phyloP scores from a whole-genome alignment of 1,139 yeast species.

The Taphrina confusa region DNA sequence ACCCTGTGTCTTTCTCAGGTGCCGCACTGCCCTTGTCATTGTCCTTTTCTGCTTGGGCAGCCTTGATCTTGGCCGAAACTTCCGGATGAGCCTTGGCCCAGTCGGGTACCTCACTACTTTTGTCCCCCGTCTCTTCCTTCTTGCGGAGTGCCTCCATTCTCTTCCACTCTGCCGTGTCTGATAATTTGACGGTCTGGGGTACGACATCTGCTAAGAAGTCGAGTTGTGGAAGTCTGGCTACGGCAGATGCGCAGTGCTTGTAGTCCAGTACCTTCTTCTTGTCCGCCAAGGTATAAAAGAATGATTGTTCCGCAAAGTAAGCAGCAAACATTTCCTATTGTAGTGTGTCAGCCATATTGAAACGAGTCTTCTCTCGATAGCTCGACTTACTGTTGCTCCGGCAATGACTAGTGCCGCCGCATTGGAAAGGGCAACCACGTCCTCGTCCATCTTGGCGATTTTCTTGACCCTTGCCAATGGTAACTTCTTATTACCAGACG shows the following conservation, averaged over 20 bases:
- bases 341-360: neutral
- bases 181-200: conserved; percentile 10
- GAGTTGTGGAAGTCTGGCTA: conserved; percentile 30
- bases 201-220: conserved; percentile 31
- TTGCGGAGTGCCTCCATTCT: neutral
- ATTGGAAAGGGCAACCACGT: conserved; percentile 43
- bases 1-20: neutral
- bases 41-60: neutral
- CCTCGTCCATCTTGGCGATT: conserved; percentile 84
- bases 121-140: neutral
- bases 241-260: conserved; percentile 30
- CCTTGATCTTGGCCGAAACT: conserved; percentile 2
- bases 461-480: conserved; percentile 82
- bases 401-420: conserved; percentile 34
- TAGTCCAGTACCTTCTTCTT: conserved; percentile 28
- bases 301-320: conserved; percentile 32
- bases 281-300: conserved; percentile 32
- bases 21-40: too few relatives aligned
- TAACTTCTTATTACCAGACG: conserved; percentile 43
- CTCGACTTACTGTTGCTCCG: conserved; percentile 30
- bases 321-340: conserved; percentile 26
- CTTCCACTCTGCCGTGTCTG: conserved; percentile 19
- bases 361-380: neutral
- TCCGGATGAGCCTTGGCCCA: conserved; percentile 16
- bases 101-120: neutral